phyloP scores from a whole-genome alignment of 83 land plant genomes.

The Picea abies region DNA sequence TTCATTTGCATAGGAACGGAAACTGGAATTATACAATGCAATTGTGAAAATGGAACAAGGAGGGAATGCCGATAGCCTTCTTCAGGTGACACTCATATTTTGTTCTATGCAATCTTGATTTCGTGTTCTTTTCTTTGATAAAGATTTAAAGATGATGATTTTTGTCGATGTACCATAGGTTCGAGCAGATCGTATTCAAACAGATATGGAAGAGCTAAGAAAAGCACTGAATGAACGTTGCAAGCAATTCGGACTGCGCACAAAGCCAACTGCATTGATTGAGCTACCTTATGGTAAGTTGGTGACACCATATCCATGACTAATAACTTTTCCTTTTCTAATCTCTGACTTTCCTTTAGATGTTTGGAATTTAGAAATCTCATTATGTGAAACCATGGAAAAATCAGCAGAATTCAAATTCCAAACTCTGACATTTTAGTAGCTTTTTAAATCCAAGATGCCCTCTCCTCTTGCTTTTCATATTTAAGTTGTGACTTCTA shows the following conservation, averaged over 20 bases:
- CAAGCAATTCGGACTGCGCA: slow-evolving; percentile 73
- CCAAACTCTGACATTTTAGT: neutral
- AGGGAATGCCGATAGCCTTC: slow-evolving; percentile 58
- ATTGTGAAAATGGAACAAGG: slow-evolving; percentile 85
- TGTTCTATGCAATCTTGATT: neutral
- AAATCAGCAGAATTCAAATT: neutral
- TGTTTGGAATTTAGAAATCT: neutral
- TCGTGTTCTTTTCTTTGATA: neutral
- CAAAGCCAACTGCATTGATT: slow-evolving; percentile 59
- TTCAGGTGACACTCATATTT: slow-evolving; percentile 53
- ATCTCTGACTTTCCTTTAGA: neutral
- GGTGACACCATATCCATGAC: neutral
- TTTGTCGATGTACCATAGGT: slow-evolving; percentile 35
- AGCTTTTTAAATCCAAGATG: neutral
- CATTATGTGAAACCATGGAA: neutral
- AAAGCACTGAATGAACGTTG: slow-evolving; percentile 83
- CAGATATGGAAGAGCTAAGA: slow-evolving; percentile 76
- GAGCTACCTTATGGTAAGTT: slow-evolving; percentile 92
- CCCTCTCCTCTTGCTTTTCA: neutral
- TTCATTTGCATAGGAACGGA: slow-evolving; percentile 55
- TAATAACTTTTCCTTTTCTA: neutral
- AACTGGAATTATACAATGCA: slow-evolving; percentile 81
- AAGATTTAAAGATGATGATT: neutral
- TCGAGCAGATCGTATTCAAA: slow-evolving; percentile 69
- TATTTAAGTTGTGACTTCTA: neutral